Percentiles rank a stretch among this genome's conserved stretches.
Conservation (phyloP, 2,329 filamentous ascomycete genomes). For the Metarhizium robertsii region DNA sequence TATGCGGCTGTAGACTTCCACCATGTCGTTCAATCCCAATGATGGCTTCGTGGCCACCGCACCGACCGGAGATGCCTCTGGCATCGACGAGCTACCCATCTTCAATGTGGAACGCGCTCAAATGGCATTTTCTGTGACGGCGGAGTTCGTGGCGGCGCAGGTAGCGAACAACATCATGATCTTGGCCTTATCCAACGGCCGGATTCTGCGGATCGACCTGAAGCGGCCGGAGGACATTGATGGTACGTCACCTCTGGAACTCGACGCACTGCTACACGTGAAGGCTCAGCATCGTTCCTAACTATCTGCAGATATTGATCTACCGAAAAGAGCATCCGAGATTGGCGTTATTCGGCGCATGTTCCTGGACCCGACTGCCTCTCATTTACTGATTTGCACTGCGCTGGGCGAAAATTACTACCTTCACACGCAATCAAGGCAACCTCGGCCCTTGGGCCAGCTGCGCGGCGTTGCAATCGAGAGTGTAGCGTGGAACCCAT, state of each 20-base stretch:
- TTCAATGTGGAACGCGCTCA: slow-evolving; percentile 91
- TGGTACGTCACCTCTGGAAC: slow-evolving; percentile 36
- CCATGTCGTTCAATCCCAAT: slow-evolving; percentile 27
- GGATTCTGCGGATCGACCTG: slow-evolving; percentile 88
- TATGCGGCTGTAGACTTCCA: slow-evolving; percentile 3
- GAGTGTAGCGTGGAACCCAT: slow-evolving; percentile 89
- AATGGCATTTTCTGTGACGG: slow-evolving; percentile 87
- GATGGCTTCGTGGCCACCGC: slow-evolving; percentile 65
- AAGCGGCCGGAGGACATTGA: slow-evolving; percentile 94
- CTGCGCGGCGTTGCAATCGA: slow-evolving; percentile 83
- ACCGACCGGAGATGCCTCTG: slow-evolving; percentile 46
- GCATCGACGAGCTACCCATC: slow-evolving; percentile 65
- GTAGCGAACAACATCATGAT: slow-evolving; percentile 96
- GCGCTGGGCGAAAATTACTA: slow-evolving; percentile 95
- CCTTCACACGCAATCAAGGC: slow-evolving; percentile 87
- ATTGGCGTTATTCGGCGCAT: slow-evolving; percentile 88
- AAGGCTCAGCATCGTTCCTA: background rate
- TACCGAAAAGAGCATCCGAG: slow-evolving; percentile 87
- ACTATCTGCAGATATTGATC: slow-evolving; percentile 70
- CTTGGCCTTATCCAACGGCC: slow-evolving; percentile 81
- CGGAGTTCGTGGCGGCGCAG: slow-evolving; percentile 92
- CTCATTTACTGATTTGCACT: slow-evolving; percentile 86
- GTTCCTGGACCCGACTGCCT: slow-evolving; percentile 95
- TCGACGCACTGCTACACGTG: background rate
- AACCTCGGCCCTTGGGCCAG: slow-evolving; percentile 71